Evolutionary conservation across 371 early-diverging fungal genomes (phyloP).

Genomic region (Circinella minor): DNA sequence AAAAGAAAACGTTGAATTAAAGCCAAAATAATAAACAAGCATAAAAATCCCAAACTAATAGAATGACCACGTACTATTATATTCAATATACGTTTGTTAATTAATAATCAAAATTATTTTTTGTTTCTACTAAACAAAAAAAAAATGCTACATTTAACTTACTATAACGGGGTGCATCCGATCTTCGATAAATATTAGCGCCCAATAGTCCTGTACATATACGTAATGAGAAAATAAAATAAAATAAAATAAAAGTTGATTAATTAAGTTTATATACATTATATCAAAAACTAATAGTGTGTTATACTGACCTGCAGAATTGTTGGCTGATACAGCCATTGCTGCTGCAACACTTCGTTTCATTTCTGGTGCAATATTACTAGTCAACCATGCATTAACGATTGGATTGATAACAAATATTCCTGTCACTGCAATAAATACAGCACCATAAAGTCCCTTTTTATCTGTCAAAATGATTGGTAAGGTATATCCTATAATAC

Average conservation of each 20-base stretch:
- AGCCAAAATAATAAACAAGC: conserved; percentile 34
- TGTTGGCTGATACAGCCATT: conserved; percentile 55
- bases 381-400: conserved; percentile 55
- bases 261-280: background rate
- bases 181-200: conserved; percentile 49
- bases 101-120: background rate
- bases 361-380: conserved; percentile 53
- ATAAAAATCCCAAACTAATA: conserved; percentile 36
- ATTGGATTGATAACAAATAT: conserved; percentile 53
- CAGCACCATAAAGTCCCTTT: conserved; percentile 31
- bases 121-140: background rate
- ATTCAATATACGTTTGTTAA: background rate
- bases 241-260: background rate
- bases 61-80: conserved; percentile 41
- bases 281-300: background rate
- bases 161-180: conserved; percentile 52
- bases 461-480: conserved; percentile 24
- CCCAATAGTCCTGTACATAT: conserved; percentile 32
- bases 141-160: conserved; percentile 9
- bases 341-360: conserved; percentile 54
- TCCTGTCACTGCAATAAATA: conserved; percentile 50
- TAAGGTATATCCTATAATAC: conserved; percentile 43
- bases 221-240: background rate
- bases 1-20: conserved; percentile 34
- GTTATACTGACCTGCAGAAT: conserved; percentile 35